Evolutionary conservation across 140 eudicot species (phyloP).

Genomic region (Bidens hawaiensis): DNA sequence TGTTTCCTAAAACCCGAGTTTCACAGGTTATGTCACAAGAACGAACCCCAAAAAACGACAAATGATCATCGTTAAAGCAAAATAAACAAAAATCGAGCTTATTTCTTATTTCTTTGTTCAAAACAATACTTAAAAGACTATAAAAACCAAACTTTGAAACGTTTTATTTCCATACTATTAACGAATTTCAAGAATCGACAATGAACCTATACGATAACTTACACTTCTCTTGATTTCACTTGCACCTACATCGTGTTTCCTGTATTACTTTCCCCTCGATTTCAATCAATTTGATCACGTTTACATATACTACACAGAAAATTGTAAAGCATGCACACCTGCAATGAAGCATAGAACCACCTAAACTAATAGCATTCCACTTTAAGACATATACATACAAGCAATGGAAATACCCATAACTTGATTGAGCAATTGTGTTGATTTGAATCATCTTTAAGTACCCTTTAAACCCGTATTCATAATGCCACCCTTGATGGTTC

Average conservation of each 20-base stretch:
- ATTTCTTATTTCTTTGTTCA: constrained; percentile 18
- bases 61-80: background rate
- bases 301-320: constrained; percentile 37
- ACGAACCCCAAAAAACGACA: background rate
- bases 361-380: constrained; percentile 17
- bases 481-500: constrained; percentile 27
- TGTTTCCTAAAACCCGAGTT: background rate
- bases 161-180: constrained; percentile 13
- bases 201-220: constrained; percentile 26
- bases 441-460: constrained; percentile 20
- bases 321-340: constrained; percentile 46
- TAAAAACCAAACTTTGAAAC: constrained; percentile 18
- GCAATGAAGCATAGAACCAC: constrained; percentile 27
- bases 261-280: constrained; percentile 21
- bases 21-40: background rate
- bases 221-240: constrained; percentile 23
- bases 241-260: constrained; percentile 12
- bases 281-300: constrained; percentile 14
- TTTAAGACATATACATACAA: constrained; percentile 42
- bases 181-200: constrained; percentile 29
- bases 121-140: constrained; percentile 13
- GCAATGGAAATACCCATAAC: constrained; percentile 43
- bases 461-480: constrained; percentile 19
- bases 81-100: background rate
- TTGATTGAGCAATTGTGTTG: constrained; percentile 43